Evolutionary conservation across 129 eudicot species (phyloP), one percentile per base, ranked within the genome.

Genomic region (Helianthus tuberosus): DNA sequence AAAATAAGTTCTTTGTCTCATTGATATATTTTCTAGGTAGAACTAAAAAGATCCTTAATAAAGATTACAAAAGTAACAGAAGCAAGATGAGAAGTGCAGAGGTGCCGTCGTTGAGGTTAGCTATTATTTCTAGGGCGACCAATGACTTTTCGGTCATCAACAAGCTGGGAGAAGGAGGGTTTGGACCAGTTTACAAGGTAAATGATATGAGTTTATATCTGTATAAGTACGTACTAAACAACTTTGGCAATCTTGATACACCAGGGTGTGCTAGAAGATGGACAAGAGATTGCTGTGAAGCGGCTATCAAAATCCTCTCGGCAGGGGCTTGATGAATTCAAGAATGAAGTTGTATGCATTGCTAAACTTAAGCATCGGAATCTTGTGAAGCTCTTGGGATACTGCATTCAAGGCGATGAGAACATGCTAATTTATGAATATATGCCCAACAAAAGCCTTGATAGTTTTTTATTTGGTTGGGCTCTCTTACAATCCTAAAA

Each of bases 361-460:
- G 80, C 80, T 4, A 75, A 66, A 75, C 80, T 80, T 60, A 80
- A 80, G 58, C 84, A 80, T 15, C 68, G 84, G 20, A 80, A 80
- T 80, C 80, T 80, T 43, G 84, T 80, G n/a, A 74, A 38, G 48
- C 80, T 80, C 49, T 44, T 89, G n/a, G 96, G 92, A 25, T 86
- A 88, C 36, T 86, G 96, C 80, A 75, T 86, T 76, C 59, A 86
- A 75, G 58, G 82, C 15, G 75, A 86, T 5, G 96, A 89, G 57
- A 86, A 73, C 62, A 79, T 89, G 73, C 27, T 89, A 77, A 57
- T 89, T 41, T 89, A 86, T 60, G 96, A 89, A 65, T 89, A 77
- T 80, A 85, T 90, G 92, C 88, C 80, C 5, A 87, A 90, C 77
- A 85, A 77, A 59, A 86, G 96, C 79, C 71, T 89, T 63, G 96